phyloP scores from a whole-genome alignment of 139 green algal species.

The Chlamydomonas incerta region DNA sequence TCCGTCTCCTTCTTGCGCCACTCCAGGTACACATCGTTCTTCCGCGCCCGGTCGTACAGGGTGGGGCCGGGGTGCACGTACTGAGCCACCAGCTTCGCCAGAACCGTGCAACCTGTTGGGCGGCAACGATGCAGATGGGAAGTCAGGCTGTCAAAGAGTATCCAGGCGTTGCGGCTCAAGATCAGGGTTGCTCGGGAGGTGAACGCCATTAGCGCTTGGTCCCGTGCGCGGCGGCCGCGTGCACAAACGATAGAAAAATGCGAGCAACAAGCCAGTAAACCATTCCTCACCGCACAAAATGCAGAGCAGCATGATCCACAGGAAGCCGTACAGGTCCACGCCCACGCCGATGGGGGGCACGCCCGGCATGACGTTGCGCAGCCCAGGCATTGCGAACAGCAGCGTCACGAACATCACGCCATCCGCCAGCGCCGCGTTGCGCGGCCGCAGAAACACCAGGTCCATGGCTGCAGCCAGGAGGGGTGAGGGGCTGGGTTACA shows the following conservation, averaged over 20 bases:
- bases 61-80: not conserved
- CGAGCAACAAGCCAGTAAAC: too few relatives aligned
- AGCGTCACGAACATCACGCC: not conserved
- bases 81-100: not conserved
- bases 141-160: too few relatives aligned
- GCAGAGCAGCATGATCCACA: not conserved
- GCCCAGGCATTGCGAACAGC: not conserved
- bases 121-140: too few relatives aligned
- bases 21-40: not conserved
- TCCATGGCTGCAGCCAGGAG: not conserved
- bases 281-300: not conserved
- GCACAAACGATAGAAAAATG: too few relatives aligned
- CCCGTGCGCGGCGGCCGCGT: too few relatives aligned
- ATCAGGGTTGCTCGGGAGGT: too few relatives aligned
- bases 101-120: not conserved
- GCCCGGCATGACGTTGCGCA: not conserved
- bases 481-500: too few relatives aligned
- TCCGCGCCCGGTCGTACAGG: not conserved
- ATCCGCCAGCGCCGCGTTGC: not conserved
- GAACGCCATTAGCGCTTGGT: too few relatives aligned
- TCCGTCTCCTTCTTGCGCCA: too few relatives aligned
- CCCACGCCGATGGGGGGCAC: not conserved
- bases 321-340: not conserved
- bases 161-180: too few relatives aligned
- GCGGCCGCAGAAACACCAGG: not conserved